phyloP scores from a whole-genome alignment of 2,329 filamentous ascomycete genomes.

The Metarhizium robertsii region DNA sequence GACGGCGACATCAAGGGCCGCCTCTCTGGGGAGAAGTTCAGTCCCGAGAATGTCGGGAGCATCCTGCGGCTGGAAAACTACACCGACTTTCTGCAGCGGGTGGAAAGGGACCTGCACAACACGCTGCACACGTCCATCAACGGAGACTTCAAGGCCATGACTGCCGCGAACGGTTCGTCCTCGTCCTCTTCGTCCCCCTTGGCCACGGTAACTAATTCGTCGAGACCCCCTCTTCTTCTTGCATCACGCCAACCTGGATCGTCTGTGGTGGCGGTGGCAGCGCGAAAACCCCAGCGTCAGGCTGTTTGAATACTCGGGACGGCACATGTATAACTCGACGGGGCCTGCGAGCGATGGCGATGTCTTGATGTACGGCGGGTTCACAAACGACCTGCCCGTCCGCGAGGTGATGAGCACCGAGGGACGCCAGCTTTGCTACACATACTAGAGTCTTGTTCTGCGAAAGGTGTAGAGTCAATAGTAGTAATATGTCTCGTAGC shows the following conservation, averaged over 20 bases:
- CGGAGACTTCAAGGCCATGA: slow-evolving; percentile 8
- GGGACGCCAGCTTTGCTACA: slow-evolving; percentile 4
- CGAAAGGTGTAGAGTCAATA: too few relatives aligned
- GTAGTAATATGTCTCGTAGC: too few relatives aligned
- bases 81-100: neutral
- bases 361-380: slow-evolving; percentile 3
- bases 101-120: slow-evolving; percentile 7
- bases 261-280: slow-evolving; percentile 9
- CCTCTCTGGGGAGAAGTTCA: slow-evolving; percentile 1
- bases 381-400: slow-evolving; percentile 1
- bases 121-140: slow-evolving; percentile 5
- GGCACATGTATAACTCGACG: slow-evolving; percentile 7
- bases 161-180: slow-evolving; percentile 7
- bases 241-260: slow-evolving; percentile 7
- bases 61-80: slow-evolving; percentile 3
- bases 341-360: neutral
- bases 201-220: neutral
- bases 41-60: neutral
- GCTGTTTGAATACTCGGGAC: slow-evolving; percentile 1
- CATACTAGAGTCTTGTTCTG: slow-evolving; percentile 8
- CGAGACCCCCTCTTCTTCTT: slow-evolving; percentile 8
- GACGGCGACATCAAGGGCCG: slow-evolving; percentile 1
- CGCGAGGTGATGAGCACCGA: slow-evolving; percentile 3
- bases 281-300: neutral
- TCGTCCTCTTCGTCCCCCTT: neutral